Evolutionary conservation across 2,329 filamentous ascomycete species (phyloP).

Genomic region (Trichophyton rubrum): DNA sequence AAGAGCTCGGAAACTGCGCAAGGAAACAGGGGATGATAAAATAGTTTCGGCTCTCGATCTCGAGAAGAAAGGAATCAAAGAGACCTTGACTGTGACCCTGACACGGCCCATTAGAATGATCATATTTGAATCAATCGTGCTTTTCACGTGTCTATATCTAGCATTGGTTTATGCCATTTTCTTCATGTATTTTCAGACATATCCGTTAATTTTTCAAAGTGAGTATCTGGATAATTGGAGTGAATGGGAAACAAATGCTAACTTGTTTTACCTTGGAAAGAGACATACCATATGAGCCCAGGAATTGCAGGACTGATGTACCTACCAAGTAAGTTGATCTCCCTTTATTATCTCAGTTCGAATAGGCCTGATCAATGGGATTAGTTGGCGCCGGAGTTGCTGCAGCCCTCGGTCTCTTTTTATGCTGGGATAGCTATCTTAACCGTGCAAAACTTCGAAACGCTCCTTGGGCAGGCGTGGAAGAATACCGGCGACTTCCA

Average conservation of each 20-base stretch:
- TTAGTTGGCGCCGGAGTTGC: conserved; percentile 48
- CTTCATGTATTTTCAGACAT: conserved; percentile 14
- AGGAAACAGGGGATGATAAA: conserved; percentile 12
- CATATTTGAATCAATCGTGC: conserved; percentile 18
- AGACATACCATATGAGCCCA: conserved; percentile 12
- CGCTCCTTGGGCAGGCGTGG: conserved; percentile 42
- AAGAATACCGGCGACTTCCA: conserved; percentile 52
- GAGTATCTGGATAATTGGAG: background rate
- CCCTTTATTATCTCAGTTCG: background rate
- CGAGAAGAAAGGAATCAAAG: conserved; percentile 10
- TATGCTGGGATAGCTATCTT: conserved; percentile 52
- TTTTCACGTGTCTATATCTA: conserved; percentile 18
- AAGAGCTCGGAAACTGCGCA: conserved; percentile 29
- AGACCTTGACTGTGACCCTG: conserved; percentile 15
- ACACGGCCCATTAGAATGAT: conserved; percentile 18
- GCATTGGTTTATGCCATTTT: conserved; percentile 18
- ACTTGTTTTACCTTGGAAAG: conserved; percentile 4
- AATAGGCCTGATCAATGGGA: conserved; percentile 16
- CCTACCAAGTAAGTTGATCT: conserved; percentile 13
- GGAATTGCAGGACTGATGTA: conserved; percentile 12
- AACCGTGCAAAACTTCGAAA: conserved; percentile 38
- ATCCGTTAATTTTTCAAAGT: conserved; percentile 15
- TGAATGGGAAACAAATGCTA: background rate
- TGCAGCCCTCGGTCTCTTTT: conserved; percentile 50
- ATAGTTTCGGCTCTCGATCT: conserved; percentile 15